Percentiles rank a stretch among this genome's conserved stretches.
These are phyloP conservation scores for Eruca vesicaria DNA, from an alignment of 441 rosid genomes.

Conservation along the genomic window DNA sequence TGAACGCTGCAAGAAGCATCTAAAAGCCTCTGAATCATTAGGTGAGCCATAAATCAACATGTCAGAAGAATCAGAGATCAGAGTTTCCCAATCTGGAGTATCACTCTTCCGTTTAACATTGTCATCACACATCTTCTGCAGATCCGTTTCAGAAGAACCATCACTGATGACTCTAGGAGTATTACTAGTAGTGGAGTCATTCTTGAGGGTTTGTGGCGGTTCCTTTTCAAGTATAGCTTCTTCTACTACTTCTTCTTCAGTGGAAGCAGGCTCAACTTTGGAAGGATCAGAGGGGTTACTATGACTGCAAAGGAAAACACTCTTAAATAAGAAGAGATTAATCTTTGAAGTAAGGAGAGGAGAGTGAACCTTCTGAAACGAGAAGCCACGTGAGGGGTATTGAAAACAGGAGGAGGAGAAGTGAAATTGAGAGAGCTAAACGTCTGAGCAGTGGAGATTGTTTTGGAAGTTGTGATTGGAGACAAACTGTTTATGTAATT, in stretches of 20 bases:
- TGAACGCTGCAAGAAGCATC: constrained; percentile 51
- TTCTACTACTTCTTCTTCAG: constrained; percentile 53
- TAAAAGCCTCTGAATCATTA: constrained; percentile 50
- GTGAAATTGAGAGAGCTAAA: constrained; percentile 64
- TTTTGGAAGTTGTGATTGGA: constrained; percentile 78
- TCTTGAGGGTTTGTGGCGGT: constrained; percentile 20
- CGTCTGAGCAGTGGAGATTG: constrained; percentile 56
- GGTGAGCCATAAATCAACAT: constrained; percentile 60
- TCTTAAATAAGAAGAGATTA: neutral
- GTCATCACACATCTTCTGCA: constrained; percentile 31
- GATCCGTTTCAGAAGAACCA: constrained; percentile 16
- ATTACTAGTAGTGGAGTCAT: constrained; percentile 29
- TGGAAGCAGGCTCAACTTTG: constrained; percentile 40
- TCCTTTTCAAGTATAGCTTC: constrained; percentile 52
- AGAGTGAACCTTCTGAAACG: constrained; percentile 33
- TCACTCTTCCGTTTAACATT: constrained; percentile 40
- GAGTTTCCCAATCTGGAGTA: constrained; percentile 57
- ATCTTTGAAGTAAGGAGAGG: neutral
- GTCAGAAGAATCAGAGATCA: constrained; percentile 56
- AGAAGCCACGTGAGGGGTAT: constrained; percentile 80
- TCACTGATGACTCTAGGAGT: constrained; percentile 12
- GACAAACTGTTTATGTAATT: constrained; percentile 79
- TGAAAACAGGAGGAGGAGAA: constrained; percentile 76
- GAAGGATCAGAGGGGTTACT: constrained; percentile 34
- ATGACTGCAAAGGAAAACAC: constrained; percentile 4